Evolutionary conservation across 2,329 filamentous ascomycete species (phyloP), one percentile per base, ranked within the genome.

Genomic region (Sporothrix variecibatus): DNA sequence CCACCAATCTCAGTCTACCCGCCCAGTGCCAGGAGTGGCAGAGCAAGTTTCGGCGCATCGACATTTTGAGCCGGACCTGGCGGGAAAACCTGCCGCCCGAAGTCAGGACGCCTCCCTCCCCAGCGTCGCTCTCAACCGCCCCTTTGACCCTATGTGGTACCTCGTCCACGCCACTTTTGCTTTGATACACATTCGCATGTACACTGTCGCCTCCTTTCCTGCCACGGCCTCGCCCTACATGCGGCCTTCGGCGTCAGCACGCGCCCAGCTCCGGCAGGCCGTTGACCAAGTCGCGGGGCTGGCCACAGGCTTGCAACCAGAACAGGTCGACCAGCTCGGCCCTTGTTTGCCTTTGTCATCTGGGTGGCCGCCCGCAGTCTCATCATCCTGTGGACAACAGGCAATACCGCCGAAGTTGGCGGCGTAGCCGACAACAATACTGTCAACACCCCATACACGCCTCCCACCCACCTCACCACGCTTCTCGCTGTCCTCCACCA

Each of bases 21-120:
- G 73, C 72, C 15, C 62, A 72, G 26, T 76, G 75, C 74, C 75
- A 73, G 26, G 75, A 72, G 51, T 76, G 75, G 75, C 75, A 76
- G 64, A 71, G 62, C 72, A 75, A 28, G 23, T 75, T 76, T 28
- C 75, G 74, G n/a, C 68, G 64, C 17, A 70, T 76, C 3, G 75
- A 76, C 49, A 43, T 31, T 7, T n/a, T 74, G 46, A 4, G 46
- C 17, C 38, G 53, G 40, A 40, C 75, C 2, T 76, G 75, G 75
- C 71, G 58, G 31, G 75, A 72, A 26, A 67, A 56, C 46, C 72
- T 76, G 64, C 75, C 75, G 11, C 12, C 34, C 2, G 72, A 28
- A 3, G 71, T 76, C 1, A 68, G 73, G 5, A 11, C 70, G 1
- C 71, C 23, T 0, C 72, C 67, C 3, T 15, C 53, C 7, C 40